Percentiles rank a stretch among this genome's conserved stretches.
Conservation (phyloP, 306 rosid genomes). For the Notholithocarpus densiflorus region DNA sequence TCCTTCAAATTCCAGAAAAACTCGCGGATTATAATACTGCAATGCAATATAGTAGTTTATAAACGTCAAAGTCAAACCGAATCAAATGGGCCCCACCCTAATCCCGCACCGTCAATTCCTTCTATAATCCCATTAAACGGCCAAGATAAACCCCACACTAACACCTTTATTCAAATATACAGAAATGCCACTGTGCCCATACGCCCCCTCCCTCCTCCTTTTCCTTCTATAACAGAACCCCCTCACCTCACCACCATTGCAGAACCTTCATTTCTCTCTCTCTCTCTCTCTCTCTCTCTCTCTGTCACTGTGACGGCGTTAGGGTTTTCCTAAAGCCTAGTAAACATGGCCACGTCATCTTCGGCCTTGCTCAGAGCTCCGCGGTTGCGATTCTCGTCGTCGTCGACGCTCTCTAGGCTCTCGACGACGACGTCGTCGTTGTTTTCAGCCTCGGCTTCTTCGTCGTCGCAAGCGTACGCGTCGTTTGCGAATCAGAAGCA, state of each 20-base stretch:
- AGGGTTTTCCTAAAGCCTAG: no score
- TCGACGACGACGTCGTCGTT: neutral
- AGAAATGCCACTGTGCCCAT: neutral
- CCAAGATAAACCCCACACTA: neutral
- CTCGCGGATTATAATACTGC: neutral
- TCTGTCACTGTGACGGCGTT: no score
- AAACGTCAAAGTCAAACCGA: neutral
- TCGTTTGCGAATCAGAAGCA: neutral
- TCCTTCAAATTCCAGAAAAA: neutral
- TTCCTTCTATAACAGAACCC: neutral
- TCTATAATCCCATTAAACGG: neutral
- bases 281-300: neutral
- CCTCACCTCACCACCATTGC: neutral
- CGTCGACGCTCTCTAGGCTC: neutral
- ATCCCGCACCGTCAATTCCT: neutral
- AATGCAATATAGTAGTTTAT: no score
- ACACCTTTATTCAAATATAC: neutral
- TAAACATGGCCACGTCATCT: neutral
- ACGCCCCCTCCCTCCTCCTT: neutral
- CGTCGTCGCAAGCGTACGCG: neutral
- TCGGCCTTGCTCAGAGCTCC: neutral
- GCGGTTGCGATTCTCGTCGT: conserved; percentile 1
- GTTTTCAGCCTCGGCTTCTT: neutral
- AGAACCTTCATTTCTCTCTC: neutral
- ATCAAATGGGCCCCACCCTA: neutral